Evolutionary conservation across 768 basidiomycete species (phyloP), one percentile per base, ranked within the genome.

Genomic region (Russula brevipes): DNA sequence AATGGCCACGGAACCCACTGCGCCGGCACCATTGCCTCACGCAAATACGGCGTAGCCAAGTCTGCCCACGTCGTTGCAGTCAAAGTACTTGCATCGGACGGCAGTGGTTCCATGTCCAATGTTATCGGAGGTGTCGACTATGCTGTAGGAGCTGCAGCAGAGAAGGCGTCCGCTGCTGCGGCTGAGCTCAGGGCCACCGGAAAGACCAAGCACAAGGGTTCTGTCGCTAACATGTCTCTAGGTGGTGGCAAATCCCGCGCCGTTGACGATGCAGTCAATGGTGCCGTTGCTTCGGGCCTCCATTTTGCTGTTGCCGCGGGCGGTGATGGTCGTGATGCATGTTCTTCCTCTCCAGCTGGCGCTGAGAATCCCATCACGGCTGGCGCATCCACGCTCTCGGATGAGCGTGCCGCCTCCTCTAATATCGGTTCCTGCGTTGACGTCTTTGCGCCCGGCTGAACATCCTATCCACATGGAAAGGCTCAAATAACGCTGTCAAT

Each of bases 301-400:
- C 94, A 98, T 80, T 97, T 98, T 69, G 92, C 96, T 65, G 97
- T 99, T 64, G 96, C 96, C 65, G 95, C 95, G 64, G 94, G 83
- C 41, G 92, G 91, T 68, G 90, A 92, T 71, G 87, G 90, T 77
- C 84, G 83, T 69, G 90, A 96, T 71, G 94, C 94, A 12, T 98
- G 96, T 81, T 79, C 79, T 68, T 97, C 89, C 77, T 98, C 95
- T 1, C 97, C 97, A 41, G 97, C 95, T 33, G 85, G 84, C 7
- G 85, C 97, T 5, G 82, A 88, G 78, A 85, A 89, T 59, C 91
- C 97, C 16, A 83, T 99, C 65, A 98, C 97, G 54, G 97, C 98
- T 59, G 97, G 90, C 68, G 97, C 97, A 35, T 89, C 88, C 3
- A 91, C 91, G 1, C 79, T 94, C 30, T 80, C 75, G 49, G 91